Base-by-base conservation (phyloP, 345 rosid species). In the Aegle marmelos region DNA sequence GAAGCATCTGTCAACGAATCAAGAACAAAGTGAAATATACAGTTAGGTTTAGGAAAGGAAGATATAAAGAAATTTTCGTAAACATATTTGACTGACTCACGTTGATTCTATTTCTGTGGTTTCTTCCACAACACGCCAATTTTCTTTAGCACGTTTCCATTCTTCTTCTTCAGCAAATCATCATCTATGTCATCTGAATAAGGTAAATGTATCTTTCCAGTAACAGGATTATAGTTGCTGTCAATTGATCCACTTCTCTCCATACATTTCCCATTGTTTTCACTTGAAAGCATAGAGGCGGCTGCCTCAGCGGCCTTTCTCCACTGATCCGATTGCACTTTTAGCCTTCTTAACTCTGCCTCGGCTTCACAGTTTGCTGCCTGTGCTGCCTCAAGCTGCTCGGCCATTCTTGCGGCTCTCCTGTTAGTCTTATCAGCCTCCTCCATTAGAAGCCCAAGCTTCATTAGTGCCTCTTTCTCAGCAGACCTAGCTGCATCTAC, bases 301-400 rank as follows among this genome's bases (percentile, higher is more conserved):
- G 99, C 99, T 22, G 98, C 97, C 82, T 97, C 99, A 0, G 98
- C 97, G 66, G 99, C 99, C 88, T 97, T 97, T 82, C 98, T 92
- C 98, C 98, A 97, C 79, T 97, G 99, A 78, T 97, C 95, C 9
- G 99, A 86, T 77, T 97, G 99, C 70, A 97, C 99, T 87, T 94
- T 97, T 50, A 94, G 86, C 87, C 86, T 91, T 88, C 98, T 91
- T 70, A 93, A 80, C 72, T 93, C 97, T 6, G 90, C 82, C 78
- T 93, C 97, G 88, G 90, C 85, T 67, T 93, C 95, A 0, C 90
- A 81, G 78, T 86, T 91, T 22, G 91, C 87, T 50, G 84, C 85
- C 81, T 93, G 98, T 28, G 92, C 89, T 34, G 97, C 94, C 72
- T 93, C 98, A 7, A 94, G 90, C 83, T 97, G 94, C 86, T 97